phyloP scores from a whole-genome alignment of 257 asterid species.

The Oldenlandia corymbosa region DNA sequence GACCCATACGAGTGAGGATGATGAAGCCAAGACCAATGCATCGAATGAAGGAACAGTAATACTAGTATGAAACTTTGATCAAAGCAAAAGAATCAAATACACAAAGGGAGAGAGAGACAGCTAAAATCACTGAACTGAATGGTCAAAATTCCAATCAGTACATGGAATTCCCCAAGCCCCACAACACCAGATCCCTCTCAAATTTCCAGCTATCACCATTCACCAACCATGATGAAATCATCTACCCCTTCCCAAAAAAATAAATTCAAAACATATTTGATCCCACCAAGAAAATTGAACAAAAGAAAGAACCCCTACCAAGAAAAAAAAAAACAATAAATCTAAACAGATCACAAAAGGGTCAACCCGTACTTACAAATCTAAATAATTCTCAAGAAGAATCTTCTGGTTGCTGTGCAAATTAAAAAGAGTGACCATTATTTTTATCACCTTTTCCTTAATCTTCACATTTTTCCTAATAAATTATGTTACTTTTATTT shows the following conservation, averaged over 20 bases:
- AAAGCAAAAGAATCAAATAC: conserved; percentile 9
- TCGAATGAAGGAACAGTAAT: neutral
- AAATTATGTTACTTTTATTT: neutral
- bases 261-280: conserved; percentile 33
- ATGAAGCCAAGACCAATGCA: conserved; percentile 2
- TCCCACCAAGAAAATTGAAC: conserved; percentile 20
- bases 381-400: conserved; percentile 11
- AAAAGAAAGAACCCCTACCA: neutral
- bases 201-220: conserved; percentile 1
- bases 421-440: conserved; percentile 12
- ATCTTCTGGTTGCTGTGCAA: conserved; percentile 9
- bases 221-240: conserved; percentile 8
- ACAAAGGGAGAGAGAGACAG: too few species aligned
- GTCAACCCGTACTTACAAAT: conserved; percentile 21
- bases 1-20: neutral
- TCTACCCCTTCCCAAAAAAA: conserved; percentile 22
- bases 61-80: neutral
- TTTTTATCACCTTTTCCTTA: neutral
- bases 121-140: conserved; percentile 12
- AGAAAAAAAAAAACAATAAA: neutral
- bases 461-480: neutral
- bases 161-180: conserved; percentile 31
- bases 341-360: conserved; percentile 16
- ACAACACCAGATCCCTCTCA: conserved; percentile 24
- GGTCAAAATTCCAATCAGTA: conserved; percentile 34